Evolutionary conservation across 202 grass and related monocot genomes (phyloP).

Genomic region (Schoenoplectus tabernaemontani): DNA sequence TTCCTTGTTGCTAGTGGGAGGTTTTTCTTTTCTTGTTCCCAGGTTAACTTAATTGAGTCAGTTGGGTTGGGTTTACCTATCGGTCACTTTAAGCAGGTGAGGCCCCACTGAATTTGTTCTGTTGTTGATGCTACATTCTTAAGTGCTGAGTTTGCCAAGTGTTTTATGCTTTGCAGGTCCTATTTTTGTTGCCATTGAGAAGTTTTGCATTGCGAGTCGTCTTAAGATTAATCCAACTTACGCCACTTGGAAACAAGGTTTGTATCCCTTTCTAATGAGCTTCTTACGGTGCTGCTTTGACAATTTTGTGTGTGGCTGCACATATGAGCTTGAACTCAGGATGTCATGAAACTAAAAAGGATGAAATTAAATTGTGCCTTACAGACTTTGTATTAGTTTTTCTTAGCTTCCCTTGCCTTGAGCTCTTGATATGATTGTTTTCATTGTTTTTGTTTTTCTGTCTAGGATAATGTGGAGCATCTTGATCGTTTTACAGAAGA

Average conservation of each 20-base stretch:
- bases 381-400: not conserved
- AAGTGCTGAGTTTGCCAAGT: constrained; percentile 7
- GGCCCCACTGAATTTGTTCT: not conserved
- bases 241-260: constrained; percentile 72
- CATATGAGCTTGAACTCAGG: not conserved
- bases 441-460: not conserved
- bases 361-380: not conserved
- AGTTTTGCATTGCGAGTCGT: constrained; percentile 76
- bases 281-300: not conserved
- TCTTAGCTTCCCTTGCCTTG: not conserved
- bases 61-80: not conserved
- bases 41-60: not conserved
- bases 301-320: not conserved
- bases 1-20: not conserved
- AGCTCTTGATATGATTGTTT: not conserved
- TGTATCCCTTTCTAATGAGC: not conserved
- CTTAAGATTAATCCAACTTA: constrained; percentile 81
- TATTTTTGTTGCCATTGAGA: constrained; percentile 79
- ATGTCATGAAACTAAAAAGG: not conserved
- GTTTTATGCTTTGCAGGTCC: constrained; percentile 38
- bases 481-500: constrained; percentile 57
- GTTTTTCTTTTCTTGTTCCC: not conserved
- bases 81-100: not conserved
- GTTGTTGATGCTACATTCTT: not conserved
- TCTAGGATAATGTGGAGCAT: constrained; percentile 39